Percentiles rank a stretch among this genome's conserved stretches.
Conservation (phyloP, 768 basidiomycete genomes). For the Mycena amicta region DNA sequence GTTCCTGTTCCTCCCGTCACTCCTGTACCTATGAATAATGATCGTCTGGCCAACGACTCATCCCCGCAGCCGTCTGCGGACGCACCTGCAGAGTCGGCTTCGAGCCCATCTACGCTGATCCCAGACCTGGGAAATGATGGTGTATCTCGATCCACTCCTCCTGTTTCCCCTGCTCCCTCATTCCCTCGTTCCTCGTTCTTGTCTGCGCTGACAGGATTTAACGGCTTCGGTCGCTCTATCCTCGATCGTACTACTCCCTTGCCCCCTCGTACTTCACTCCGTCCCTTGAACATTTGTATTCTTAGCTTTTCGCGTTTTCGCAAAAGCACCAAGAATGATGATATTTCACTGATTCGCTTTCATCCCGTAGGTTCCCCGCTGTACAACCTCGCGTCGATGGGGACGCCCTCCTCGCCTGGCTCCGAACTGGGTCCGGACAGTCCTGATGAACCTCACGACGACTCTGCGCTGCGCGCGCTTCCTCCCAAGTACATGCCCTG, state of each 20-base stretch:
- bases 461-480: not conserved
- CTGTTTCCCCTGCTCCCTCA: not conserved
- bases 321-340: not conserved
- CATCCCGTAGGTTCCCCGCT: conserved; percentile 2
- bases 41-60: conserved; percentile 15
- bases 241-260: conserved; percentile 2
- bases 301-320: conserved; percentile 1
- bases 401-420: not conserved
- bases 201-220: conserved; percentile 2
- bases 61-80: conserved; percentile 7
- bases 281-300: conserved; percentile 1
- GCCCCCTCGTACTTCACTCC: conserved; percentile 5
- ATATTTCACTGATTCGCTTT: conserved; percentile 10
- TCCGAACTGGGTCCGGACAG: not conserved
- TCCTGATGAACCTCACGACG: conserved; percentile 2
- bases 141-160: conserved; percentile 3
- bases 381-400: conserved; percentile 1
- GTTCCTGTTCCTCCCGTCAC: conserved; percentile 6
- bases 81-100: not conserved
- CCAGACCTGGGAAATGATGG: not conserved
- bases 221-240: conserved; percentile 13
- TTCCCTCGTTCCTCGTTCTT: conserved; percentile 2
- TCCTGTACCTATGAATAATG: conserved; percentile 13
- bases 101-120: not conserved
- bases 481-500: conserved; percentile 5